phyloP scores from a whole-genome alignment of 2,329 filamentous ascomycete genomes.

The Talaromyces sp. region DNA sequence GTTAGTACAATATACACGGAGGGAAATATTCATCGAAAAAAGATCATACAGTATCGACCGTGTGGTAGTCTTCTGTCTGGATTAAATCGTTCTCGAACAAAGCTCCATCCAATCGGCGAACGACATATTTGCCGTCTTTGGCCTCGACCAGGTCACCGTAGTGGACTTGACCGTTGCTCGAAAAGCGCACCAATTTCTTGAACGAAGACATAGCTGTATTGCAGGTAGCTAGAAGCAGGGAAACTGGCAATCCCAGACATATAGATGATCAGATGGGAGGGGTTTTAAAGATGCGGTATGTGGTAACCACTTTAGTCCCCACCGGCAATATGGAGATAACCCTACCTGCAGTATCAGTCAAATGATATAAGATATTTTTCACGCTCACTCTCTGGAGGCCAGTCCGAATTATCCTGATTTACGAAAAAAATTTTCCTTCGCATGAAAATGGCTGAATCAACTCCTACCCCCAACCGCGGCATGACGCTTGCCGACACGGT shows the following conservation, averaged over 20 bases:
- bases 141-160: background rate
- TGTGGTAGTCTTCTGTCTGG: background rate
- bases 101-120: background rate
- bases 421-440: no score
- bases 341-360: no score
- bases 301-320: no score
- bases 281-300: no score
- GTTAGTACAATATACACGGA: background rate
- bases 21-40: background rate
- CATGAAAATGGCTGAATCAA: no score
- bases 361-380: no score
- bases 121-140: background rate
- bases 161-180: background rate
- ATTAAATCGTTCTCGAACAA: background rate
- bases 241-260: no score
- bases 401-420: no score
- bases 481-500: slow-evolving; percentile 7
- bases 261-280: no score
- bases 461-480: background rate
- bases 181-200: background rate
- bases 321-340: no score
- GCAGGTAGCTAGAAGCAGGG: no score
- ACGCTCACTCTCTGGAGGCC: no score
- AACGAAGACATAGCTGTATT: background rate
- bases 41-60: background rate